A percentile compares a stretch with the other conserved stretches of the same genome.
Evolutionary conservation across 2,329 filamentous ascomycete genomes (phyloP).

Genomic region (Aspergillus ruber): DNA sequence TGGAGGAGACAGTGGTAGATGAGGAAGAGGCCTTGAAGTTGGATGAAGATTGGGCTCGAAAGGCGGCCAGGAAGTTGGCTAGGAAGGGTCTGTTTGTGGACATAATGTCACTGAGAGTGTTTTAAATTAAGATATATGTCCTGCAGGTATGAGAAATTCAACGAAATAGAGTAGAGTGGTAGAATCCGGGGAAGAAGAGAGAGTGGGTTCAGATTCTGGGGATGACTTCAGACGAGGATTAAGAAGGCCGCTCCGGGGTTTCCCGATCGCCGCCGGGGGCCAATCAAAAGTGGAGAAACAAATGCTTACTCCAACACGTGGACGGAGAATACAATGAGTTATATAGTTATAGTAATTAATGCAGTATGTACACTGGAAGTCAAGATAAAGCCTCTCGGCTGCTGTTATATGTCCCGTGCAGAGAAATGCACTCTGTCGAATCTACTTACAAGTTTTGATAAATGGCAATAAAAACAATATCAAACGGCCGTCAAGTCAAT

Average conservation of each 20-base stretch:
- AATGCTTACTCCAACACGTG: not conserved
- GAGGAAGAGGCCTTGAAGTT: constrained; percentile 51
- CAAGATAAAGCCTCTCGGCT: too few species aligned
- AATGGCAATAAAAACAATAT: not conserved
- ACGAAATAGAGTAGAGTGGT: too few species aligned
- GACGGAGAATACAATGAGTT: not conserved
- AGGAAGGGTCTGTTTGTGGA: constrained; percentile 61
- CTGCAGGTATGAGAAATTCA: not conserved
- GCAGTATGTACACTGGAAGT: too few species aligned
- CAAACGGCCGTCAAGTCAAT: not conserved
- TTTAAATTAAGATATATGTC: not conserved
- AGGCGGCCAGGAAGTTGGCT: constrained; percentile 61
- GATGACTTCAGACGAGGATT: constrained; percentile 1
- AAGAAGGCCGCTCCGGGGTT: not conserved
- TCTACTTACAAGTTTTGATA: not conserved
- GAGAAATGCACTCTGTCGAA: not conserved
- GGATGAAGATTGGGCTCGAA: constrained; percentile 52
- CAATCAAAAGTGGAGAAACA: too few species aligned
- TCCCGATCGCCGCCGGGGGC: not conserved
- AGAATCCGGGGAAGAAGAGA: constrained; percentile 1
- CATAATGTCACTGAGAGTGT: constrained; percentile 38
- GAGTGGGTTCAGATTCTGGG: not conserved
- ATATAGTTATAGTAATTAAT: too few species aligned
- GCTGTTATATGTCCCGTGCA: not conserved
- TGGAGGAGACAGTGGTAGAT: constrained; percentile 19